phyloP scores from a whole-genome alignment of 1,284 basidiomycete species.

The Porphyrellus sp. region DNA sequence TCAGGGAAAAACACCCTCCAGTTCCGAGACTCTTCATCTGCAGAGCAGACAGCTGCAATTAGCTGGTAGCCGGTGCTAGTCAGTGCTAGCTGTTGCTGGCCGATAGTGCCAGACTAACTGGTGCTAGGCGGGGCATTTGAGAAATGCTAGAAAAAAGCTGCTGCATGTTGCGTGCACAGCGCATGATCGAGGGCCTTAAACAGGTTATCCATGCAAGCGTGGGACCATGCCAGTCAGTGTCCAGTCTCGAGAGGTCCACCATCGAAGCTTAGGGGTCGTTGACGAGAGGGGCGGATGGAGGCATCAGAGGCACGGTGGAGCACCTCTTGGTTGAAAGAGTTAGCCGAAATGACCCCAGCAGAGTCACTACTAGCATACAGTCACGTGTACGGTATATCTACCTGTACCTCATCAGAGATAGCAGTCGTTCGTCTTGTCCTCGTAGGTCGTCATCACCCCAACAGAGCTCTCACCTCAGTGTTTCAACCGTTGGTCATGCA shows the following conservation, averaged over 20 bases:
- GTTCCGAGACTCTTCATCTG: constrained; percentile 1
- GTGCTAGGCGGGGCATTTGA: neutral
- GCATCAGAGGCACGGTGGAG: neutral
- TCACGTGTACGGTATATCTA: too few relatives aligned
- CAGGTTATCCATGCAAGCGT: neutral
- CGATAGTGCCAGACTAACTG: too few relatives aligned
- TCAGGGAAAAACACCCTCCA: neutral
- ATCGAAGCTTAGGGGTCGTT: constrained; percentile 1
- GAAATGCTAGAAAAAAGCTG: neutral
- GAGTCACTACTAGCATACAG: too few relatives aligned
- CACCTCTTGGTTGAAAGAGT: neutral
- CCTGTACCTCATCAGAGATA: too few relatives aligned
- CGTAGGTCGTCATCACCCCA: too few relatives aligned
- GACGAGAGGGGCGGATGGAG: neutral
- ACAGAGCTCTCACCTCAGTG: too few relatives aligned
- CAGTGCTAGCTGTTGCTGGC: too few relatives aligned
- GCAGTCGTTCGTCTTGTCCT: too few relatives aligned
- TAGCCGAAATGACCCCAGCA: constrained; percentile 1
- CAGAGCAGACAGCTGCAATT: too few relatives aligned
- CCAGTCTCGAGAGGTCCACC: neutral
- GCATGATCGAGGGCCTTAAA: neutral
- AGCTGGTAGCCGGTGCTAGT: too few relatives aligned
- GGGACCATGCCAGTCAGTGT: constrained; percentile 1
- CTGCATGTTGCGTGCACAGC: neutral
- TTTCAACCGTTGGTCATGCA: too few relatives aligned